Conservation (phyloP, 2,329 filamentous ascomycete species). For the Arachnopeziza araneosa region DNA sequence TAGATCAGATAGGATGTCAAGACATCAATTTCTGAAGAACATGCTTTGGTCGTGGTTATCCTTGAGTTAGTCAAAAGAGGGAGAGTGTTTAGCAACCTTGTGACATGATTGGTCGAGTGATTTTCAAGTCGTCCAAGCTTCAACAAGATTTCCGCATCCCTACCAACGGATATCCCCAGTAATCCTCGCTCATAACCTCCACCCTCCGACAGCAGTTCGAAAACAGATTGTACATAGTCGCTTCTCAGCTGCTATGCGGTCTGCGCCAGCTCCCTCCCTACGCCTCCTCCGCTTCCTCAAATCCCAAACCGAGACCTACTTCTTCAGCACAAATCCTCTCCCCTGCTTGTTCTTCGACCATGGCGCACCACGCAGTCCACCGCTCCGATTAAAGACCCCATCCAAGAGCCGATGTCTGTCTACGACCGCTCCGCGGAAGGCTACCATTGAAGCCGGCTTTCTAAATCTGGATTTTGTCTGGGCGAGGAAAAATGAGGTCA, state of each 20-base stretch:
- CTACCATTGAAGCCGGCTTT: constrained; percentile 21
- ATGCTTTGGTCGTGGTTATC: too few species aligned
- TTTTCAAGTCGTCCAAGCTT: neutral
- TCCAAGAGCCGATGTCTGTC: constrained; percentile 19
- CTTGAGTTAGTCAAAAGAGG: neutral
- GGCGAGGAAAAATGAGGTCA: constrained; percentile 14
- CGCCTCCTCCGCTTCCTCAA: constrained; percentile 67
- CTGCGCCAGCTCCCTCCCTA: constrained; percentile 41
- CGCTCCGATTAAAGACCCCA: constrained; percentile 5
- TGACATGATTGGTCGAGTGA: neutral
- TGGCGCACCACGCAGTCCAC: constrained; percentile 14
- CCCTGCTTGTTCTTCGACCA: constrained; percentile 25
- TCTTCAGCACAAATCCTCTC: constrained; percentile 40
- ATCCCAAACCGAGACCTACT: constrained; percentile 58
- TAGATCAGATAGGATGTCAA: too few species aligned
- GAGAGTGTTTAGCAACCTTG: neutral
- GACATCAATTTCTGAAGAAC: too few species aligned
- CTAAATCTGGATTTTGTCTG: constrained; percentile 25
- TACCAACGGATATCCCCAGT: neutral
- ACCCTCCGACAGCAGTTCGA: neutral
- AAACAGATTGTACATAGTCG: neutral
- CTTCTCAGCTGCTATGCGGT: constrained; percentile 28
- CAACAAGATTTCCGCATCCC: neutral
- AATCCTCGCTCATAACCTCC: neutral
- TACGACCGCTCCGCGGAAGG: constrained; percentile 12